A percentile compares a stretch with the other conserved stretches of the same genome.
Conservation (phyloP, 164 flowering plant species). For the Stephania yunnanensis region DNA sequence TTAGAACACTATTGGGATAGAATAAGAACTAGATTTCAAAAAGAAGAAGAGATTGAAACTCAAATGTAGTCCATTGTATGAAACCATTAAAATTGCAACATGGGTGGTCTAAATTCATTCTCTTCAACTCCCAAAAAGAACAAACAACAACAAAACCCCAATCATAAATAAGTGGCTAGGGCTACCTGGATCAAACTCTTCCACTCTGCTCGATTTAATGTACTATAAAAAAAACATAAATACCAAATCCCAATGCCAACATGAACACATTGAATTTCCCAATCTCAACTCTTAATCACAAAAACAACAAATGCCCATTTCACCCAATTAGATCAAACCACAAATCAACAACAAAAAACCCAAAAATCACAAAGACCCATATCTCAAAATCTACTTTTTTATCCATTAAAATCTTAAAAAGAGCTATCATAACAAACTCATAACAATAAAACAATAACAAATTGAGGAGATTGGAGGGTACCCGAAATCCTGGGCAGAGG, state of each 20-base stretch:
- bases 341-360: neutral
- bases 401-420: neutral
- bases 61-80: neutral
- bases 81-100: neutral
- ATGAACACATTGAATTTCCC: neutral
- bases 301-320: neutral
- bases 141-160: no score
- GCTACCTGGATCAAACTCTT: no score
- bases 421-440: neutral
- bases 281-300: neutral
- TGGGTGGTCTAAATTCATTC: neutral
- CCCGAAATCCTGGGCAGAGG: neutral
- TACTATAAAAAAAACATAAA: no score
- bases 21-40: neutral
- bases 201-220: no score
- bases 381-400: neutral
- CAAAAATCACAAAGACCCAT: neutral
- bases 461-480: neutral
- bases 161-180: no score
- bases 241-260: neutral
- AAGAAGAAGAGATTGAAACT: neutral
- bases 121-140: neutral
- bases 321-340: neutral
- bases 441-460: neutral
- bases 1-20: neutral